phyloP scores from a whole-genome alignment of 2,329 filamentous ascomycete species.

The Ascochyta lentis region DNA sequence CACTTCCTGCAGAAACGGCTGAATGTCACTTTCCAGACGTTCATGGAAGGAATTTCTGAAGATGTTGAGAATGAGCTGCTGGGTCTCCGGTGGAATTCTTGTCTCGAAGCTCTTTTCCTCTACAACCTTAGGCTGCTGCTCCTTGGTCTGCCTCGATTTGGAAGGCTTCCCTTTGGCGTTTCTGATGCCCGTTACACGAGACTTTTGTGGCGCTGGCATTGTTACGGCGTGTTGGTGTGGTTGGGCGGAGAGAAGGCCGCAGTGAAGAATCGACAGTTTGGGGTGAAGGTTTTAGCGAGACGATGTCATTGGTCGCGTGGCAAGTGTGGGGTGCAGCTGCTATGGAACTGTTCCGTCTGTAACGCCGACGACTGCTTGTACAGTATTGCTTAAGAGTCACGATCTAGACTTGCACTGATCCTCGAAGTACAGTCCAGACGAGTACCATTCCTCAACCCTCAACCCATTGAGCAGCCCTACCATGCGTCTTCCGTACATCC shows the following conservation, averaged over 20 bases:
- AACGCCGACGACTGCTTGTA: neutral
- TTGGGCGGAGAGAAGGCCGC: slow-evolving; percentile 13
- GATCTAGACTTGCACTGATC: neutral
- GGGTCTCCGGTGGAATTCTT: slow-evolving; percentile 59
- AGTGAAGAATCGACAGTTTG: slow-evolving; percentile 16
- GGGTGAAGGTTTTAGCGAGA: slow-evolving; percentile 19
- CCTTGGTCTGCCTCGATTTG: slow-evolving; percentile 13
- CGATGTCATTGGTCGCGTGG: slow-evolving; percentile 3
- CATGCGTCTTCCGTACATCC: slow-evolving; percentile 64
- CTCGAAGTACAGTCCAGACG: neutral
- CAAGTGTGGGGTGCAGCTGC: slow-evolving; percentile 12
- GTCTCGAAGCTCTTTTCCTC: slow-evolving; percentile 17
- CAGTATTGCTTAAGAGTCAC: neutral
- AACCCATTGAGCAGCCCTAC: neutral
- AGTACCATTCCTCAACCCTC: neutral
- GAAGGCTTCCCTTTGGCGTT: slow-evolving; percentile 25
- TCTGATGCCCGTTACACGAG: slow-evolving; percentile 18
- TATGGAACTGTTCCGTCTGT: neutral
- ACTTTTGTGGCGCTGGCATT: slow-evolving; percentile 13
- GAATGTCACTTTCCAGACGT: slow-evolving; percentile 54
- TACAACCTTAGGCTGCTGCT: slow-evolving; percentile 13
- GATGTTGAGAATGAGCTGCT: slow-evolving; percentile 75
- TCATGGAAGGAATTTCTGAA: slow-evolving; percentile 70
- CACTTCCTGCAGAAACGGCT: slow-evolving; percentile 73
- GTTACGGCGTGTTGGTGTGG: neutral